phyloP scores from a whole-genome alignment of 2,329 filamentous ascomycete species.

The Beauveria pseudobassiana region DNA sequence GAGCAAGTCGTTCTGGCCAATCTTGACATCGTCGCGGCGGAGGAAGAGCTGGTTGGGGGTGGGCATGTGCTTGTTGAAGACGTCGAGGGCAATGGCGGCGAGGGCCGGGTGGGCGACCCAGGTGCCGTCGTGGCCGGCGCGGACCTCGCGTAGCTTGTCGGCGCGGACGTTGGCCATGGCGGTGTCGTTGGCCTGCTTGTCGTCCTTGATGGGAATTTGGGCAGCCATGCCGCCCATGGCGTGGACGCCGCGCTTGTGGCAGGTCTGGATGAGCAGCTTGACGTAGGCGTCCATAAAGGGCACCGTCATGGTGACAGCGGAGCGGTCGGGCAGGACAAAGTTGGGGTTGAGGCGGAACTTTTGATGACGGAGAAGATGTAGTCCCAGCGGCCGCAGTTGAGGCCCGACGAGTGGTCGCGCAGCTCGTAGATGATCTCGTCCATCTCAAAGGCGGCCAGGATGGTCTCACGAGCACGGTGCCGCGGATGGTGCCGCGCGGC shows the following conservation, averaged over 20 bases:
- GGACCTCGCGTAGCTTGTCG: slow-evolving; percentile 93
- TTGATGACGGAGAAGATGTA: slow-evolving; percentile 99
- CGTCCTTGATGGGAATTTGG: slow-evolving; percentile 97
- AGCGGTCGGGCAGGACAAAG: slow-evolving; percentile 90
- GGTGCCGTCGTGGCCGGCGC: slow-evolving; percentile 89
- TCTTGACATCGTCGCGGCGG: slow-evolving; percentile 79
- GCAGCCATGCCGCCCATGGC: slow-evolving; percentile 99
- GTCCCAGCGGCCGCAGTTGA: slow-evolving; percentile 99
- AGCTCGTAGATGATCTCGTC: slow-evolving; percentile 99
- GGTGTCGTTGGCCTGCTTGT: slow-evolving; percentile 81
- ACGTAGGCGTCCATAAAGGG: slow-evolving; percentile 98
- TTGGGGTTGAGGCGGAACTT: slow-evolving; percentile 93
- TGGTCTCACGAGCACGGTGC: slow-evolving; percentile 93
- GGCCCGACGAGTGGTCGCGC: slow-evolving; percentile 86
- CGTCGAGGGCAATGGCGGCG: slow-evolving; percentile 75
- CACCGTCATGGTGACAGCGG: slow-evolving; percentile 90
- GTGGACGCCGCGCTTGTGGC: slow-evolving; percentile 93
- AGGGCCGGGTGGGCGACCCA: slow-evolving; percentile 97
- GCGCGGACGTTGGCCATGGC: slow-evolving; percentile 90
- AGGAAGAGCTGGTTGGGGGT: slow-evolving; percentile 94
- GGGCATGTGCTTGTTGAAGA: slow-evolving; percentile 98
- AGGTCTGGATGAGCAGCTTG: slow-evolving; percentile 95
- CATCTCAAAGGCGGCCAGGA: slow-evolving; percentile 98
- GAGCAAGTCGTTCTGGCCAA: slow-evolving; percentile 81
- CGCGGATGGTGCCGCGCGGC: slow-evolving; percentile 84